Evolutionary conservation across 352 stramenopile species (phyloP), one percentile per base, ranked within the genome.

Genomic region (Pythium aquatile): DNA sequence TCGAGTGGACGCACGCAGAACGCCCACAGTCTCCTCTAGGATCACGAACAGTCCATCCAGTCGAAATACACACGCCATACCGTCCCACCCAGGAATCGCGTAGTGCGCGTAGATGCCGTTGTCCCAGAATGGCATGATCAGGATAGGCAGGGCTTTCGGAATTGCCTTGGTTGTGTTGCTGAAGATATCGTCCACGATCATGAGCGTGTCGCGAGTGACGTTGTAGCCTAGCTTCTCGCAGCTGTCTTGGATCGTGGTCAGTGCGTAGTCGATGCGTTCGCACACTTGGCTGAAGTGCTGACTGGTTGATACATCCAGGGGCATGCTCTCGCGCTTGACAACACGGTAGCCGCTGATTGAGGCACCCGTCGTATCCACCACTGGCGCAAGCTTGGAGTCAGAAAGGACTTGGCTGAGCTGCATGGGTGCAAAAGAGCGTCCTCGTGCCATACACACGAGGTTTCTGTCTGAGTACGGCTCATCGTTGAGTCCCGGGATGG

Each of bases 121-220:
- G 59, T 78, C 74, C 70, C 70, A 76, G 55, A 58, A 75, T 16
- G 74, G 74, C 67, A 76, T 60, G 59, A 78, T 69, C n/a, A 78
- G 7, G 5, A 80, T 56, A 3, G 73, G 70, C 14, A 80, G 44
- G 1, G 73, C 60, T 0, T 56, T 29, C 3, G 46, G 49, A 32
- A 80, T 71, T 53, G 54, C 35, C 1, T 40, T 40, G 7, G 55
- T 68, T 0, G 13, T 52, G 1, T 56, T 47, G 51, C 64, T 70
- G 35, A 49, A 1, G 14, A 69, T 20, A 26, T 53, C 64, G 24
- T 76, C 49, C 9, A 74, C 66, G 14, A 77, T 63, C 0, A 54
- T 63, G 0, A 77, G 59, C 4, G 14, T 56, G 16, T 76, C 67
- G 2, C n/a, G 26, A 2, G 61, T 72, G 39, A 72, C 42, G 53